phyloP scores from a whole-genome alignment of 2,329 filamentous ascomycete species.

The Arthrobotrys pseudoclavata region DNA sequence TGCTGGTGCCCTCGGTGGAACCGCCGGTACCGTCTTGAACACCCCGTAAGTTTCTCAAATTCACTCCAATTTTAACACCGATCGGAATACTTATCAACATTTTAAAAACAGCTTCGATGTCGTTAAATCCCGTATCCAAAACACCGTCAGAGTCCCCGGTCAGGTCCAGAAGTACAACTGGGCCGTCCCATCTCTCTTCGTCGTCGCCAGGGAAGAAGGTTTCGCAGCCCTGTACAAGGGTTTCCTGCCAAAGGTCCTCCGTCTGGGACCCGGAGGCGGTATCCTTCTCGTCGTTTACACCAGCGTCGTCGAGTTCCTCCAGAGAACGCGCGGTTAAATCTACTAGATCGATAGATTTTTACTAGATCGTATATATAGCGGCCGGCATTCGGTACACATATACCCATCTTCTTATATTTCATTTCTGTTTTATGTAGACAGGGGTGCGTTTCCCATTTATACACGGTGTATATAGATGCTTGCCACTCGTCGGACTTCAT shows the following conservation, averaged over 20 bases:
- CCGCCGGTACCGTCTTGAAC: slow-evolving; percentile 90
- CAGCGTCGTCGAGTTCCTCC: slow-evolving; percentile 93
- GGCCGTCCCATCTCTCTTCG: slow-evolving; percentile 89
- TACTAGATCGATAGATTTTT: slow-evolving; percentile 9
- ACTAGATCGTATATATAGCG: slow-evolving; percentile 17
- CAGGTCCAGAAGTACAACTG: slow-evolving; percentile 95
- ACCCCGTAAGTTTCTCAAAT: slow-evolving; percentile 72
- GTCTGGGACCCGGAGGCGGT: slow-evolving; percentile 72
- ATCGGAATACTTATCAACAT: slow-evolving; percentile 3
- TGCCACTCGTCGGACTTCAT: slow-evolving; percentile 12
- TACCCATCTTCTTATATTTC: slow-evolving; percentile 29
- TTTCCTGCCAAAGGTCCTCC: slow-evolving; percentile 92
- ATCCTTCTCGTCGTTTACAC: slow-evolving; percentile 88
- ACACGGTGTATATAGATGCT: slow-evolving; percentile 47
- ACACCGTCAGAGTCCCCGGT: slow-evolving; percentile 86
- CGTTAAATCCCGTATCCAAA: slow-evolving; percentile 98
- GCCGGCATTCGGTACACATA: slow-evolving; percentile 5
- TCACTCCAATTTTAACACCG: not conserved
- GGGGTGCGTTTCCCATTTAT: slow-evolving; percentile 31
- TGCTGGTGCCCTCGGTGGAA: slow-evolving; percentile 89
- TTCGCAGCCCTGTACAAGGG: slow-evolving; percentile 95
- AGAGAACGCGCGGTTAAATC: slow-evolving; percentile 71
- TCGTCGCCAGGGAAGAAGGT: slow-evolving; percentile 92
- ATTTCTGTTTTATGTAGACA: slow-evolving; percentile 24
- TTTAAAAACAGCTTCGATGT: slow-evolving; percentile 77